Evolutionary conservation across 768 basidiomycete genomes (phyloP).

Genomic region (Leccinum sublutescens): DNA sequence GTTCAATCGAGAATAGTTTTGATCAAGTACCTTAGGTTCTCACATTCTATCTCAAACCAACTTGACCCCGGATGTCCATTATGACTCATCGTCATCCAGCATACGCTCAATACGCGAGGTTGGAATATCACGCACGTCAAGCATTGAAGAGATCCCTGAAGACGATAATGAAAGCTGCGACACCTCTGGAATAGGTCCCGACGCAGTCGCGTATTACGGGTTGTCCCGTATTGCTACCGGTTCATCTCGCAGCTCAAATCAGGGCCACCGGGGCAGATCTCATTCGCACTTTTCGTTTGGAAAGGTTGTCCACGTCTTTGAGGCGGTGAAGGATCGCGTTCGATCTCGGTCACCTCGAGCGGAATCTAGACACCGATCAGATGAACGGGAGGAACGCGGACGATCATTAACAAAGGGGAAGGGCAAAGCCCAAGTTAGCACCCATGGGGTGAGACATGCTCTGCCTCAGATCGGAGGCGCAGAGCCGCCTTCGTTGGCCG

Average conservation of each 20-base stretch:
- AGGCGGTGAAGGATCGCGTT: constrained; percentile 43
- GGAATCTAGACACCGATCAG: constrained; percentile 1
- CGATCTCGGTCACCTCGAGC: constrained; percentile 45
- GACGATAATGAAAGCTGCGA: constrained; percentile 23
- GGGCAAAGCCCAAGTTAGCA: constrained; percentile 23
- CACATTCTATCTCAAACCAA: not conserved
- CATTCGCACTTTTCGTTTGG: constrained; percentile 53
- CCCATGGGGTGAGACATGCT: not conserved
- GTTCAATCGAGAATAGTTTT: not conserved
- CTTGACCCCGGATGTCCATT: constrained; percentile 1
- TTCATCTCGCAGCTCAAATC: constrained; percentile 17
- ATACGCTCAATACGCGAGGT: constrained; percentile 3
- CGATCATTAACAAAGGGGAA: constrained; percentile 30
- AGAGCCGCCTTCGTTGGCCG: constrained; percentile 18
- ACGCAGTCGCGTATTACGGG: constrained; percentile 14
- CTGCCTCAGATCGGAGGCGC: constrained; percentile 33
- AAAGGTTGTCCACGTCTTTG: constrained; percentile 49
- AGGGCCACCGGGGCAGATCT: constrained; percentile 34
- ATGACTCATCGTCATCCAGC: constrained; percentile 12
- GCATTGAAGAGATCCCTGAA: constrained; percentile 42
- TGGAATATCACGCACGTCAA: constrained; percentile 39
- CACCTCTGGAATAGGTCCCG: constrained; percentile 1
- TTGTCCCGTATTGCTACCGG: constrained; percentile 13
- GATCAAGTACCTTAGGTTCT: constrained; percentile 12
- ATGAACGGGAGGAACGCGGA: constrained; percentile 25